Evolutionary conservation across 1,139 yeast genomes (phyloP).

Genomic region (Taiozyma onychis): DNA sequence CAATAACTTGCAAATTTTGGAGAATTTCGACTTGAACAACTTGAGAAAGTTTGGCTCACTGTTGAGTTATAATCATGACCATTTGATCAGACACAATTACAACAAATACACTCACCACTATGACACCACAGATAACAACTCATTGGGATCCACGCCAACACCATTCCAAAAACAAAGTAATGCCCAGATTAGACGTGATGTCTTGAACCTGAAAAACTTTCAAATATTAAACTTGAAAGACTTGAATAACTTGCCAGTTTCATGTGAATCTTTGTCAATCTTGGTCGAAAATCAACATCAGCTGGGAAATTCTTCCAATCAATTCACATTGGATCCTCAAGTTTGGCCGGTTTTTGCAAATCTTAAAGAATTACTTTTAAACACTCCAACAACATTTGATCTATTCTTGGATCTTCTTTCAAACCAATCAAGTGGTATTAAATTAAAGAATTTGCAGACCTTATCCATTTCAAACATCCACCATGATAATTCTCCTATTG

Average conservation of each 20-base stretch:
- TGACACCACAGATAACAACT: constrained; percentile 9
- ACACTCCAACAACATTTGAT: constrained; percentile 19
- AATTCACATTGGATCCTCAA: constrained; percentile 7
- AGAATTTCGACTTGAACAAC: constrained; percentile 23
- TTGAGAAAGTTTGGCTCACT: constrained; percentile 23
- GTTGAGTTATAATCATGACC: constrained; percentile 19
- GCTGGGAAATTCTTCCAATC: constrained; percentile 8
- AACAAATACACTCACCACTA: constrained; percentile 20
- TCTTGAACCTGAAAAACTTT: constrained; percentile 18
- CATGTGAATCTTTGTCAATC: constrained; percentile 18
- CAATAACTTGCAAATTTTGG: constrained; percentile 19
- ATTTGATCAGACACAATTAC: constrained; percentile 20
- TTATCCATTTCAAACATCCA: constrained; percentile 22
- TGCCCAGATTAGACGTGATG: constrained; percentile 15
- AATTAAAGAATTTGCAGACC: constrained; percentile 13
- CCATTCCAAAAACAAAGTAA: constrained; percentile 1
- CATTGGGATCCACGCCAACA: background rate
- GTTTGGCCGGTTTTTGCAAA: constrained; percentile 16
- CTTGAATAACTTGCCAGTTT: constrained; percentile 18
- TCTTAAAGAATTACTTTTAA: constrained; percentile 15
- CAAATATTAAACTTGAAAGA: constrained; percentile 22
- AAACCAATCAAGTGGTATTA: constrained; percentile 1
- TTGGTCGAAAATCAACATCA: constrained; percentile 18
- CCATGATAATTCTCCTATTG: constrained; percentile 14
- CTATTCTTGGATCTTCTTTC: constrained; percentile 11